phyloP scores from a whole-genome alignment of 2,329 filamentous ascomycete genomes.

The Xylaria sp. region DNA sequence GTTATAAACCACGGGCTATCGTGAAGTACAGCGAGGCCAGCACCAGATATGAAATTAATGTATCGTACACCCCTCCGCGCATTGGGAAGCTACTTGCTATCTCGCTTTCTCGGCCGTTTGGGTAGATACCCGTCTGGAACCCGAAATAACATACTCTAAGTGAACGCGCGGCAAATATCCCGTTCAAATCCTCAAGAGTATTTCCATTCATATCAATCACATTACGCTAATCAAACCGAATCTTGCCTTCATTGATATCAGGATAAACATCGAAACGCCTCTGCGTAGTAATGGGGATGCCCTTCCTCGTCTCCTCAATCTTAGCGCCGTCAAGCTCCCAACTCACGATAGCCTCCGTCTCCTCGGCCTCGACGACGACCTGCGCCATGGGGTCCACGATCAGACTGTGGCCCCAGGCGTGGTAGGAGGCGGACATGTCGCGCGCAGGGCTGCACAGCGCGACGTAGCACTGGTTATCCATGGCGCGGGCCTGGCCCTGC shows the following conservation, averaged over 20 bases:
- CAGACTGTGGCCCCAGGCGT: constrained; percentile 92
- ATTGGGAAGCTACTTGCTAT: background rate
- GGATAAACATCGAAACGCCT: constrained; percentile 95
- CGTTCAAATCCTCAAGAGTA: background rate
- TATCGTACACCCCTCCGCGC: background rate
- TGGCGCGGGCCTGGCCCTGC: constrained; percentile 81
- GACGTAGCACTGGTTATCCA: constrained; percentile 96
- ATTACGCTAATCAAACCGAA: constrained; percentile 50
- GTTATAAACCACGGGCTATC: background rate
- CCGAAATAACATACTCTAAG: background rate
- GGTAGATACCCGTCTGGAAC: background rate
- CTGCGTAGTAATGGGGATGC: constrained; percentile 86
- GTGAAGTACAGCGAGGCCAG: background rate
- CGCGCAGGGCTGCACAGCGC: constrained; percentile 91
- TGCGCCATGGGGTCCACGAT: constrained; percentile 87
- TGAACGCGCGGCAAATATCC: background rate
- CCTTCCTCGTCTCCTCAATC: constrained; percentile 80
- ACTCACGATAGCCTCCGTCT: constrained; percentile 79
- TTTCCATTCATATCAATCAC: constrained; percentile 34
- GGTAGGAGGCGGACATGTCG: constrained; percentile 80
- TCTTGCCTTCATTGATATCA: constrained; percentile 77
- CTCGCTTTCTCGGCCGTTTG: background rate
- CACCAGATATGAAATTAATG: background rate
- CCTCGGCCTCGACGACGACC: constrained; percentile 82
- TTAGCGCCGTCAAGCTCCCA: constrained; percentile 74